Percentiles rank a stretch among this genome's conserved stretches.
Conservation (phyloP, 2,329 filamentous ascomycete genomes). For the Setomelanomma holmii region DNA sequence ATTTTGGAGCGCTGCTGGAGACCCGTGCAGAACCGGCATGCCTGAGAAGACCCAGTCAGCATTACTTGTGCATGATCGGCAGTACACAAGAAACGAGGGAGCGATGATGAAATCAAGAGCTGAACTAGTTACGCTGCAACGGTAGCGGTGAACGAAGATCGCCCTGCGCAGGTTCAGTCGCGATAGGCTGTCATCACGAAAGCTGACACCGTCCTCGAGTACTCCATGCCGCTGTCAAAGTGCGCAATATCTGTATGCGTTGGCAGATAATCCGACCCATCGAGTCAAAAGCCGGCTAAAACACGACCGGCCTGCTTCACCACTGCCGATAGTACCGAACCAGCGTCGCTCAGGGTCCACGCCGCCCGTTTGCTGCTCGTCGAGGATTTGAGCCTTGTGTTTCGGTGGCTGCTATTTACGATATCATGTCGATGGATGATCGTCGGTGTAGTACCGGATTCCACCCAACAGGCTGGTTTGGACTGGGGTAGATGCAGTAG, state of each 20-base stretch:
- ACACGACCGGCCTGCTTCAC: background rate
- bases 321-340: background rate
- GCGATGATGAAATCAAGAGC: background rate
- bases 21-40: conserved; percentile 7
- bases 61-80: background rate
- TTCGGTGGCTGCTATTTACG: conserved; percentile 13
- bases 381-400: background rate
- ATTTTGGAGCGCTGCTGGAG: conserved; percentile 3
- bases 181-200: too few species aligned
- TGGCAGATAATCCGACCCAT: too few species aligned
- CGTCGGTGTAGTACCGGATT: conserved; percentile 11
- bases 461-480: background rate
- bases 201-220: too few species aligned
- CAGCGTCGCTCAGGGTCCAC: background rate
- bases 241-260: too few species aligned
- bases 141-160: background rate
- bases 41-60: conserved; percentile 4
- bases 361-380: background rate
- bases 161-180: background rate
- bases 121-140: background rate
- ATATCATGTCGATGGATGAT: conserved; percentile 2
- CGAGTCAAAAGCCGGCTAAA: background rate
- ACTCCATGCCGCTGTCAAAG: too few species aligned
- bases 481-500: background rate
- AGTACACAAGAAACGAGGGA: background rate